Percentiles rank a stretch among this genome's conserved stretches.
phyloP scores from a whole-genome alignment of 1,284 basidiomycete genomes.

The Pisolithus thermaeus region DNA sequence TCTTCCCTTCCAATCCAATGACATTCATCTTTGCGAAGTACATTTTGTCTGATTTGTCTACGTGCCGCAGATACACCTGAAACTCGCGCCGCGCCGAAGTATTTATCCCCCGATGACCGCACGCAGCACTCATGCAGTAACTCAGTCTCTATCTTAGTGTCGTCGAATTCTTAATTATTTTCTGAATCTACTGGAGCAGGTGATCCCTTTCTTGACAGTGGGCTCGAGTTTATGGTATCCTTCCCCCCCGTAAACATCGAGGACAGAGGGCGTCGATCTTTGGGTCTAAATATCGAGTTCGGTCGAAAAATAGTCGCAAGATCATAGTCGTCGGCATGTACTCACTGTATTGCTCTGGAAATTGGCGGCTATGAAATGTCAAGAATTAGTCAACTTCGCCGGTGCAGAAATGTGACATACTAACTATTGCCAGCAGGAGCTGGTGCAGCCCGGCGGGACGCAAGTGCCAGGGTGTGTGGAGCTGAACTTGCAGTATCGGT shows the following conservation, averaged over 20 bases:
- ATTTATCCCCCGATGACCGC: too few species aligned
- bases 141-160: too few species aligned
- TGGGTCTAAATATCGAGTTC: conserved; percentile 30
- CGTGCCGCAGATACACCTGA: too few species aligned
- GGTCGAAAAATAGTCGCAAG: conserved; percentile 1
- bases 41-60: conserved; percentile 13
- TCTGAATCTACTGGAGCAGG: too few species aligned
- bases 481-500: conserved; percentile 67
- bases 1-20: conserved; percentile 14
- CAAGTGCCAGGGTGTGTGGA: conserved; percentile 54
- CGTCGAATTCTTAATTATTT: too few species aligned
- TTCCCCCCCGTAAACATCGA: conserved; percentile 25
- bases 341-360: conserved; percentile 59
- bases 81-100: too few species aligned
- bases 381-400: conserved; percentile 17
- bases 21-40: conserved; percentile 28
- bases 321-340: conserved; percentile 6
- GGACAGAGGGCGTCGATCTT: conserved; percentile 42
- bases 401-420: conserved; percentile 21
- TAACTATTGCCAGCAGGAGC: conserved; percentile 76
- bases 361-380: conserved; percentile 48
- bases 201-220: too few species aligned
- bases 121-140: too few species aligned
- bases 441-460: conserved; percentile 47
- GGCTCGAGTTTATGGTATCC: not conserved